Evolutionary conservation across 257 asterid species (phyloP).

Genomic region (Capsicum baccatum): DNA sequence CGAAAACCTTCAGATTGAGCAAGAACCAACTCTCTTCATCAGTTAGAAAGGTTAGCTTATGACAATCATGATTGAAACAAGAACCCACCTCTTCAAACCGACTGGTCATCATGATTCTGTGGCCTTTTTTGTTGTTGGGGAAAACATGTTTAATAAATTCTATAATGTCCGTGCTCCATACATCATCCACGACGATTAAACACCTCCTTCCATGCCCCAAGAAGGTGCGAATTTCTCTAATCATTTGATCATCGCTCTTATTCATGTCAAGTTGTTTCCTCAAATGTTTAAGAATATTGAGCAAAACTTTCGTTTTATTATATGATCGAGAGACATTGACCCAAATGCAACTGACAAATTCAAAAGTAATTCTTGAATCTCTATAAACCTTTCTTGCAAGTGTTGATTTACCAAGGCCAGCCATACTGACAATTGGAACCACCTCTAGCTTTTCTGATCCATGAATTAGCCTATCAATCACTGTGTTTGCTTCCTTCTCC

Average conservation of each 20-base stretch:
- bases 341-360: neutral
- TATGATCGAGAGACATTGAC: neutral
- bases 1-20: neutral
- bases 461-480: neutral
- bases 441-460: neutral
- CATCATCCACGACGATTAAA: slow-evolving; percentile 3
- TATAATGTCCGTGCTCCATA: neutral
- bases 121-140: neutral
- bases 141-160: neutral
- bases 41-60: neutral
- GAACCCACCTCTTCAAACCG: neutral
- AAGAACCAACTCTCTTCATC: neutral
- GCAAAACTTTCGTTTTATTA: neutral
- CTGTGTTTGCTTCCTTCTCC: neutral
- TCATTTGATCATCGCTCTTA: neutral
- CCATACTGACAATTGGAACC: neutral
- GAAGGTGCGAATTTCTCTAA: neutral
- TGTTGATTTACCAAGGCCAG: slow-evolving; percentile 7
- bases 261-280: neutral
- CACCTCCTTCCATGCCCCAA: neutral
- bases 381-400: neutral
- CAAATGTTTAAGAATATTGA: neutral
- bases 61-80: neutral
- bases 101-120: neutral
- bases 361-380: neutral